Percentiles rank a stretch among this genome's conserved stretches.
Conservation (phyloP, 768 basidiomycete species). For the Hypholoma sublateritium region DNA sequence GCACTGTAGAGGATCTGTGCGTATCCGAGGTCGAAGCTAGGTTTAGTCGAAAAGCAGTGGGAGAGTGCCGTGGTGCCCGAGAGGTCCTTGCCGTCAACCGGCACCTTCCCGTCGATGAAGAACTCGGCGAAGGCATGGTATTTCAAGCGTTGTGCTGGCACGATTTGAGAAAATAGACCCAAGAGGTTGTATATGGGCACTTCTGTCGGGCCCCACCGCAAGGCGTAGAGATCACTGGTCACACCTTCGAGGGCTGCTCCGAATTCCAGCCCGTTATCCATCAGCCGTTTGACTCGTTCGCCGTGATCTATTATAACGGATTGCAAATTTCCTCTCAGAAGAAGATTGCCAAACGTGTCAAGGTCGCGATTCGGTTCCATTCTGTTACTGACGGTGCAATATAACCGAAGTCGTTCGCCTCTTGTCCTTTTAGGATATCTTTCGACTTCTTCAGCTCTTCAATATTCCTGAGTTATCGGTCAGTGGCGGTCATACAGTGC, state of each 20-base stretch:
- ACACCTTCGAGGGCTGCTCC: conserved; percentile 18
- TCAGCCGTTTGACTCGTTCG: conserved; percentile 16
- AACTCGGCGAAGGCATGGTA: conserved; percentile 33
- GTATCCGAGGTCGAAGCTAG: conserved; percentile 38
- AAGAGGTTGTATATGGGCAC: conserved; percentile 39
- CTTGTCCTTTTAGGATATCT: conserved; percentile 32
- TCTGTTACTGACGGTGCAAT: conserved; percentile 28
- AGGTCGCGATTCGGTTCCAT: conserved; percentile 38
- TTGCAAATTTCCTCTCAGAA: conserved; percentile 26
- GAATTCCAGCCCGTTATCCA: neutral
- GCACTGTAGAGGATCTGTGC: conserved; percentile 42
- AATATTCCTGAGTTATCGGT: conserved; percentile 18
- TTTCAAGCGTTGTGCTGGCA: conserved; percentile 15
- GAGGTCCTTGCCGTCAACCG: conserved; percentile 36
- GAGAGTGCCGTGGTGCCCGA: conserved; percentile 41
- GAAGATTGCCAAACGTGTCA: conserved; percentile 27
- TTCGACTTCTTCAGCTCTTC: conserved; percentile 30
- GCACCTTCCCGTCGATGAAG: conserved; percentile 33
- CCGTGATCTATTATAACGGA: conserved; percentile 25
- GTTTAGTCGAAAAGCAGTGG: conserved; percentile 41
- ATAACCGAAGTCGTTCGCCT: conserved; percentile 37
- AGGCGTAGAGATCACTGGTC: conserved; percentile 27
- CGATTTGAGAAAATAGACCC: conserved; percentile 27
- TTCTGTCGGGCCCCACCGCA: conserved; percentile 41
- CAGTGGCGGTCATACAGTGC: neutral